Conservation (phyloP, 2,329 filamentous ascomycete species). For the Bipolaris oryzae region DNA sequence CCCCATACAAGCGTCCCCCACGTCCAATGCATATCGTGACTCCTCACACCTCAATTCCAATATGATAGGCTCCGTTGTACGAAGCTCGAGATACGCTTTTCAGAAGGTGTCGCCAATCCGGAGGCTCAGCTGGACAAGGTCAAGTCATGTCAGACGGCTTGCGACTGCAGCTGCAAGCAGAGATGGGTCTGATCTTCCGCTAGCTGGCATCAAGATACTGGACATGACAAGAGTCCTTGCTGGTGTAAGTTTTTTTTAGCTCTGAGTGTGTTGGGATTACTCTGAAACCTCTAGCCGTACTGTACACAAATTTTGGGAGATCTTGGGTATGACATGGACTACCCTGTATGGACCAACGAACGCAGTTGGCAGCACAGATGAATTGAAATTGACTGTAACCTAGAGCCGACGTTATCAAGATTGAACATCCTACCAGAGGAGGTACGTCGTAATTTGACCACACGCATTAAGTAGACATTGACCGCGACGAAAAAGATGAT, state of each 20-base stretch:
- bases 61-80: slow-evolving; percentile 23
- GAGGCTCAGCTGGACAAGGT: slow-evolving; percentile 18
- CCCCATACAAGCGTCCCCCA: slow-evolving; percentile 11
- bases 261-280: not conserved
- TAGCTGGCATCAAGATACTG: slow-evolving; percentile 85
- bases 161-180: slow-evolving; percentile 50
- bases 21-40: slow-evolving; percentile 1
- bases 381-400: slow-evolving; percentile 22
- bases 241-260: slow-evolving; percentile 67
- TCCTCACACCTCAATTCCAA: slow-evolving; percentile 3
- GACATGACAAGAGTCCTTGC: slow-evolving; percentile 97
- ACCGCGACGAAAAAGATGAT: slow-evolving; percentile 69
- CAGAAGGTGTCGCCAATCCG: slow-evolving; percentile 5
- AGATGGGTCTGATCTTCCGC: slow-evolving; percentile 63
- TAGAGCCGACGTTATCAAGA: slow-evolving; percentile 95
- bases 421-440: slow-evolving; percentile 77
- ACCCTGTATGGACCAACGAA: slow-evolving; percentile 44
- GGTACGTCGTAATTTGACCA: slow-evolving; percentile 16
- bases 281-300: slow-evolving; percentile 71
- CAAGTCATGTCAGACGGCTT: slow-evolving; percentile 40
- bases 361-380: slow-evolving; percentile 31
- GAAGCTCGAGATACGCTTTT: slow-evolving; percentile 23
- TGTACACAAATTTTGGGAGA: slow-evolving; percentile 97
- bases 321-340: slow-evolving; percentile 71
- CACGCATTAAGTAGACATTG: not conserved